These are phyloP conservation scores for Thalassiosira livingstoniorum DNA, from an alignment of 352 stramenopile species.

Conservation along the genomic window DNA sequence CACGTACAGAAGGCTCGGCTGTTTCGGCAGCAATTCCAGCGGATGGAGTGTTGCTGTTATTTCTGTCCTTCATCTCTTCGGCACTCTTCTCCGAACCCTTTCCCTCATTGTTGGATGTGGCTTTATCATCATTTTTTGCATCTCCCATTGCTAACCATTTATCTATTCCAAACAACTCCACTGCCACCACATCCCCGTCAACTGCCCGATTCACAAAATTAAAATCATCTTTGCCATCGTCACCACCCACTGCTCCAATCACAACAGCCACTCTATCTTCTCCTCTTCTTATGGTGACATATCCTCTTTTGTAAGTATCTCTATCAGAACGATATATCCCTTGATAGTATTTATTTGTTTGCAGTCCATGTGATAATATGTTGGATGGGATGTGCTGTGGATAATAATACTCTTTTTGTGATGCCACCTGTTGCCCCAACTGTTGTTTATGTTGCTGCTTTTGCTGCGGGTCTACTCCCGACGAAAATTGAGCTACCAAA, in stretches of 20 bases:
- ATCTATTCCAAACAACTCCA: slow-evolving; percentile 91
- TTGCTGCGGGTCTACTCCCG: neutral
- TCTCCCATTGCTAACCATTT: slow-evolving; percentile 86
- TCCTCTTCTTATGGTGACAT: slow-evolving; percentile 75
- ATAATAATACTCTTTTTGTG: slow-evolving; percentile 43
- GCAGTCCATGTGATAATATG: slow-evolving; percentile 67
- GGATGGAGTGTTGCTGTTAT: slow-evolving; percentile 56
- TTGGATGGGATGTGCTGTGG: slow-evolving; percentile 60
- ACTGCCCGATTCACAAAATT: slow-evolving; percentile 98
- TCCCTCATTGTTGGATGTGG: slow-evolving; percentile 29
- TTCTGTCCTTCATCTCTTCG: slow-evolving; percentile 90
- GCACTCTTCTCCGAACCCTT: slow-evolving; percentile 68
- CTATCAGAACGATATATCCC: slow-evolving; percentile 67
- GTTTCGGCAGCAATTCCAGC: slow-evolving; percentile 76
- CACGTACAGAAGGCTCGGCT: slow-evolving; percentile 71
- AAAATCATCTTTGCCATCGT: no score
- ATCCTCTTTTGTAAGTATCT: slow-evolving; percentile 31
- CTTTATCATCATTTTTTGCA: slow-evolving; percentile 78
- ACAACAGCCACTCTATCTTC: slow-evolving; percentile 79
- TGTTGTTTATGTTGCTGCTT: neutral
- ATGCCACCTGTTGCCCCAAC: neutral
- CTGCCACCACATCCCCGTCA: slow-evolving; percentile 97
- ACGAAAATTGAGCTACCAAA: slow-evolving; percentile 70
- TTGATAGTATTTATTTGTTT: slow-evolving; percentile 73
- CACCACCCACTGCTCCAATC: slow-evolving; percentile 42